phyloP scores from a whole-genome alignment of 257 asterid species.

The Scutellaria minor region DNA sequence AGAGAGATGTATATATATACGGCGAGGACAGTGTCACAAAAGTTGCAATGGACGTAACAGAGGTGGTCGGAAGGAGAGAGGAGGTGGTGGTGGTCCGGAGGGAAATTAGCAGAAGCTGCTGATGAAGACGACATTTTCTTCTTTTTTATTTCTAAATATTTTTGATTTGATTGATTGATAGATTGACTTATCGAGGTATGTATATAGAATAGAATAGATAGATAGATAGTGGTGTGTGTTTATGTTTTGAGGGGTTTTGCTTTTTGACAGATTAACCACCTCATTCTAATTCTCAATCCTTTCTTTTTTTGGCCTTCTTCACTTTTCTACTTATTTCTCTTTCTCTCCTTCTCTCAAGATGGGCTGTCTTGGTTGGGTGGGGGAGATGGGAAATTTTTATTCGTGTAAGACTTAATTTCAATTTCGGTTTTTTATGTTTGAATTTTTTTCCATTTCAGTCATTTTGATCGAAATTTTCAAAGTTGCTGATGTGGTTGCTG shows the following conservation, averaged over 20 bases:
- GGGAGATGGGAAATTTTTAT: background rate
- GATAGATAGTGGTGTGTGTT: too few species aligned
- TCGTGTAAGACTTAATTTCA: too few species aligned
- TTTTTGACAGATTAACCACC: conserved; percentile 52
- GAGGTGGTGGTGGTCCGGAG: conserved; percentile 83
- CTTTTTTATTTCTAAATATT: background rate
- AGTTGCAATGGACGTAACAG: conserved; percentile 98
- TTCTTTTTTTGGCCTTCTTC: conserved; percentile 27
- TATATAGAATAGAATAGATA: background rate
- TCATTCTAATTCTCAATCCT: conserved; percentile 35
- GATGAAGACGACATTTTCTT: conserved; percentile 89
- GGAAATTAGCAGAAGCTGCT: conserved; percentile 57
- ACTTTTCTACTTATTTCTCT: background rate
- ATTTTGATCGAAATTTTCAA: too few species aligned
- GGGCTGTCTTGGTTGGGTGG: background rate
- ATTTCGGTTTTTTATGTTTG: too few species aligned
- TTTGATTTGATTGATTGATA: conserved; percentile 93
- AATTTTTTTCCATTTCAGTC: too few species aligned
- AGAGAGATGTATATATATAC: conserved; percentile 37
- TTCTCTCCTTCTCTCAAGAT: background rate
- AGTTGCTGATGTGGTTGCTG: too few species aligned
- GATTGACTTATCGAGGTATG: conserved; percentile 72
- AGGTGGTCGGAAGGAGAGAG: conserved; percentile 80
- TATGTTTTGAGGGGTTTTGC: background rate
- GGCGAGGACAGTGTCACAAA: conserved; percentile 93